Percentiles rank a stretch among this genome's conserved stretches.
Evolutionary conservation across 768 basidiomycete species (phyloP).

Genomic region (Hygrocybe coccinea): DNA sequence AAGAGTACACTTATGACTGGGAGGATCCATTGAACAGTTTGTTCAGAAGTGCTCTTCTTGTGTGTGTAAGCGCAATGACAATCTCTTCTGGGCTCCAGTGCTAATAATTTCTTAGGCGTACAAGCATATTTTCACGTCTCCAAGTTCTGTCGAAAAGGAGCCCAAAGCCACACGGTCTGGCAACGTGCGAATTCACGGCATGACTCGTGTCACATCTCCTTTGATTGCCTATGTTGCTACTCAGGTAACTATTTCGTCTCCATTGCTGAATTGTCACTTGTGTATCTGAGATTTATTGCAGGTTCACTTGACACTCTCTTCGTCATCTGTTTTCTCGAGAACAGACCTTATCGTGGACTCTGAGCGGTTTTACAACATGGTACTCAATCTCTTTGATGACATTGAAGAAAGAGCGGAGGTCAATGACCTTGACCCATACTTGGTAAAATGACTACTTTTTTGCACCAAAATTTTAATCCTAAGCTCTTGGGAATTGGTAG

Average conservation of each 20-base stretch:
- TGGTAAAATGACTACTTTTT: too few species aligned
- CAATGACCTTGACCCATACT: too few species aligned
- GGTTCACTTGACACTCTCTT: constrained; percentile 16
- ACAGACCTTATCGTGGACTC: constrained; percentile 19
- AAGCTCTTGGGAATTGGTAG: too few species aligned
- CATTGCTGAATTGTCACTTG: background rate
- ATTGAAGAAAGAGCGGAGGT: constrained; percentile 18
- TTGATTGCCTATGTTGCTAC: constrained; percentile 7
- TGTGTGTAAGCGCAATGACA: background rate
- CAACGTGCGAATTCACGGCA: constrained; percentile 6
- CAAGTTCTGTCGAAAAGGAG: constrained; percentile 1
- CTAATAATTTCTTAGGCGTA: constrained; percentile 7
- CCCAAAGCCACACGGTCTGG: constrained; percentile 2
- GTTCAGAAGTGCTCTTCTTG: background rate
- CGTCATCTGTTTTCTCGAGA: constrained; percentile 16
- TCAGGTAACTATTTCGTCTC: background rate
- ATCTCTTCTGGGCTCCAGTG: background rate
- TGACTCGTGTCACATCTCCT: constrained; percentile 5
- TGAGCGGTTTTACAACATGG: constrained; percentile 16
- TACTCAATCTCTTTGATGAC: constrained; percentile 17
- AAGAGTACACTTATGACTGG: constrained; percentile 3
- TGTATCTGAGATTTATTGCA: background rate
- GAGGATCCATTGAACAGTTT: background rate
- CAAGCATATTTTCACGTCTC: constrained; percentile 9
- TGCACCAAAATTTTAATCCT: too few species aligned